Conservation (phyloP, 176 grass and related monocot species). For the Oryza rufipogon region DNA sequence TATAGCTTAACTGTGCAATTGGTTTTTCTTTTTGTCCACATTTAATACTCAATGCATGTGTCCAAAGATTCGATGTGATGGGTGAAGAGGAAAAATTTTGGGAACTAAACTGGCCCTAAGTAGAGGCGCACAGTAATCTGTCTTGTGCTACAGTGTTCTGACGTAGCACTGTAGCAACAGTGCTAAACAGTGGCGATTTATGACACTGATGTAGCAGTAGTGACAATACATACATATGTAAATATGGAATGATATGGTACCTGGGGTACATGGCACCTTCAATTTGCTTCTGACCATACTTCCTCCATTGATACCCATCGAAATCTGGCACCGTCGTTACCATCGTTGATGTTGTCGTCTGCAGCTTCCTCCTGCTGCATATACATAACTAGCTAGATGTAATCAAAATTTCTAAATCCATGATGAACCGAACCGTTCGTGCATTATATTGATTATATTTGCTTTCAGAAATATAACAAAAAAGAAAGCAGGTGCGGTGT, state of each 20-base stretch:
- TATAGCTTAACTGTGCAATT: too few relatives aligned
- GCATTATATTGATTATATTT: neutral
- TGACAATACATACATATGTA: too few relatives aligned
- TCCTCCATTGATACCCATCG: slow-evolving; percentile 53
- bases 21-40: too few relatives aligned
- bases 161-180: too few relatives aligned
- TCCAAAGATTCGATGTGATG: too few relatives aligned
- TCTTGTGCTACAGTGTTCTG: too few relatives aligned
- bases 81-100: too few relatives aligned
- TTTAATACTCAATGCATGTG: too few relatives aligned
- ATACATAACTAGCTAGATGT: neutral
- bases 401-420: neutral
- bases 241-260: slow-evolving; percentile 1
- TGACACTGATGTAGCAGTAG: too few relatives aligned
- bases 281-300: slow-evolving; percentile 62
- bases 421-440: neutral
- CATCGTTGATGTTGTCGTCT: neutral
- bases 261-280: slow-evolving; percentile 33
- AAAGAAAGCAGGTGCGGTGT: neutral
- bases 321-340: slow-evolving; percentile 49
- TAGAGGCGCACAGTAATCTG: too few relatives aligned
- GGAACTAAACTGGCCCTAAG: too few relatives aligned
- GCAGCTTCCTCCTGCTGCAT: slow-evolving; percentile 21
- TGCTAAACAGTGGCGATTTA: too few relatives aligned
- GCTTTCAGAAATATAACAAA: neutral